Base-by-base conservation (phyloP, 2,329 filamentous ascomycete genomes). In the Xylariaceae sp. region DNA sequence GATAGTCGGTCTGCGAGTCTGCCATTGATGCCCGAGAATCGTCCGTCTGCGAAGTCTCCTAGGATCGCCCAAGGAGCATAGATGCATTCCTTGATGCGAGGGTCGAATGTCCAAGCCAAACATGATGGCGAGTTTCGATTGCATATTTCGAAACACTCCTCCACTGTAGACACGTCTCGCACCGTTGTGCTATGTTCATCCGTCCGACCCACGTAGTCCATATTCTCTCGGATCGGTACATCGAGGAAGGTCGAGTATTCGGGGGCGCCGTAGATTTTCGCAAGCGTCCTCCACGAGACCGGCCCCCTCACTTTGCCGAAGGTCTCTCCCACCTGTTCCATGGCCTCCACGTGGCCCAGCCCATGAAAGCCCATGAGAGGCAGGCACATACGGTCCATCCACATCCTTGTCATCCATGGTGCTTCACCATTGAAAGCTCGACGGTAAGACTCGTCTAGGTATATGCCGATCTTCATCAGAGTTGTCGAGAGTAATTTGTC, bases 391-490 rank as follows among this genome's bases (percentile, higher is more conserved):
- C 73, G 64, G 54, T 79, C 76, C 3, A 61, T 56, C 53, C 67
- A 67, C 57, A 80, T 71, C 37, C 71, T 70, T 40, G 74, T 76
- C 55, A 71, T 65, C 49, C 62, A 59, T 0, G 77, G 77, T 17
- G 65, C 60, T 55, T 79, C 76, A 38, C 77, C 77, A 56, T 79
- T 80, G 62, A 81, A 81, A 48, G 77, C 62, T 39, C 71, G 73
- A 45, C 68, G 68, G 61, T 77, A 77, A 5, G 66, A 61, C 64
- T 81, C 77, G 53, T 79, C 73, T 6, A 81, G 64, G 59, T 79
- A 77, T 34, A 80, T 64, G 11, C 74, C 77, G 4, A 76, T 57
- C 57, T 72, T 72, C 60, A 76, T 73, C 38, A 80, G 60, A 25
- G 75, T 75, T 19, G 69, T 74, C 22, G 76, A 73, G 6, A 81